phyloP scores from a whole-genome alignment of 169 alveolate genomes.

The Perkinsus olseni region DNA sequence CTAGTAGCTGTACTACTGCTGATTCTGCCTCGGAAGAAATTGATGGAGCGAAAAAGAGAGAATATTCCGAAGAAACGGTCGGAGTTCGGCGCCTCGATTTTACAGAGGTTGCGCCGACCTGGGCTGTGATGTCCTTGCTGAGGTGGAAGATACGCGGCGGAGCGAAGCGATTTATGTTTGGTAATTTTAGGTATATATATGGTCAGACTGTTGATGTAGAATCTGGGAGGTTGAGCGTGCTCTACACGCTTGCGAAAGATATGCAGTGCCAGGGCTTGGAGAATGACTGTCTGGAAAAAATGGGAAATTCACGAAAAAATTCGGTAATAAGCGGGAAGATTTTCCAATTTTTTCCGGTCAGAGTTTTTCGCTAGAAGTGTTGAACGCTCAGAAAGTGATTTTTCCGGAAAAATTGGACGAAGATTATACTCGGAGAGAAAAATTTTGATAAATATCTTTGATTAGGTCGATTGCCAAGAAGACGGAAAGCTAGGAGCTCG shows the following conservation, averaged over 20 bases:
- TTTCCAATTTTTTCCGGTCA: too few relatives aligned
- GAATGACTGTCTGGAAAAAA: background rate
- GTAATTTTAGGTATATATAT: background rate
- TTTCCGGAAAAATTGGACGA: background rate
- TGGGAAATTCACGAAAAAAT: too few relatives aligned
- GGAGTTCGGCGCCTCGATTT: background rate
- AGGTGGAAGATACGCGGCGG: background rate
- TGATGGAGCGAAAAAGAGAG: background rate
- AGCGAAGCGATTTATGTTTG: background rate
- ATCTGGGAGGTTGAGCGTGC: background rate
- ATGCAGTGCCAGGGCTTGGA: background rate
- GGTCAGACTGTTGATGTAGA: background rate
- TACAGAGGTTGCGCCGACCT: background rate
- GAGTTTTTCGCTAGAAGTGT: too few relatives aligned
- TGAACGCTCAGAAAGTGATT: too few relatives aligned
- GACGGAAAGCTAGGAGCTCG: too few relatives aligned
- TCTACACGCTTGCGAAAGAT: background rate
- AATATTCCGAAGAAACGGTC: background rate
- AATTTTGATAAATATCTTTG: too few relatives aligned
- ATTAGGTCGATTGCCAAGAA: too few relatives aligned
- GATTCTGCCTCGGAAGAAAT: background rate
- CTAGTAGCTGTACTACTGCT: background rate
- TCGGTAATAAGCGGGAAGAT: too few relatives aligned
- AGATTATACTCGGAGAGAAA: too few relatives aligned
- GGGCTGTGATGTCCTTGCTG: background rate